A percentile compares a stretch with the other conserved stretches of the same genome.
These are phyloP conservation scores for Ajuga reptans DNA, from an alignment of 305 asterid genomes.

Conservation along the genomic window DNA sequence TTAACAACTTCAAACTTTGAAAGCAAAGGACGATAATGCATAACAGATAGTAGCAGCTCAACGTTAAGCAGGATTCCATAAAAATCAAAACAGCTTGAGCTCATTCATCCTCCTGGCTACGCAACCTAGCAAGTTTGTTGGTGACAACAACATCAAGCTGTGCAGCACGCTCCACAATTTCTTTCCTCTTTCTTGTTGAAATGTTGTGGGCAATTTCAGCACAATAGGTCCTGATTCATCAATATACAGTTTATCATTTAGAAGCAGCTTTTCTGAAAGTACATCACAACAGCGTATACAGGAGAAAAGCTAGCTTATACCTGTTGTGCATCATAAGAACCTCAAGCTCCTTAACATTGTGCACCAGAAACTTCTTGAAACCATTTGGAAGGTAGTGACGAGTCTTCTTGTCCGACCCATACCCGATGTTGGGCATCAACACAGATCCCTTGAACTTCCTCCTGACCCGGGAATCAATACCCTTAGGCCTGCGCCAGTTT, in stretches of 20 bases:
- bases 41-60: not conserved
- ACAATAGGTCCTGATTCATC: conserved; percentile 40
- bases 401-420: conserved; percentile 62
- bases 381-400: conserved; percentile 63
- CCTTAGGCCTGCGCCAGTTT: conserved; percentile 70
- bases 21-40: not conserved
- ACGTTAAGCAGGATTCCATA: not conserved
- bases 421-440: conserved; percentile 68
- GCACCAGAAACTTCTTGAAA: conserved; percentile 60
- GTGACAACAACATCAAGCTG: conserved; percentile 63
- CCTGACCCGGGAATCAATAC: conserved; percentile 64
- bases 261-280: too few relatives aligned
- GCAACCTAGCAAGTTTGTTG: conserved; percentile 60
- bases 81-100: not conserved
- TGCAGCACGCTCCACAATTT: conserved; percentile 54
- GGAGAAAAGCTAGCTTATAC: not conserved
- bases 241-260: too few relatives aligned
- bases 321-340: conserved; percentile 64
- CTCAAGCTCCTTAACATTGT: conserved; percentile 53
- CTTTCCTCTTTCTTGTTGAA: conserved; percentile 60
- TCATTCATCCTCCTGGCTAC: conserved; percentile 72
- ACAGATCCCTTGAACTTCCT: conserved; percentile 68
- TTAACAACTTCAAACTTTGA: not conserved
- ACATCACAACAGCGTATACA: too few relatives aligned
- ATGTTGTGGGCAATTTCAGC: conserved; percentile 67